Evolutionary conservation across 176 grass and related monocot genomes (phyloP).

Genomic region (Oryza officinalis): DNA sequence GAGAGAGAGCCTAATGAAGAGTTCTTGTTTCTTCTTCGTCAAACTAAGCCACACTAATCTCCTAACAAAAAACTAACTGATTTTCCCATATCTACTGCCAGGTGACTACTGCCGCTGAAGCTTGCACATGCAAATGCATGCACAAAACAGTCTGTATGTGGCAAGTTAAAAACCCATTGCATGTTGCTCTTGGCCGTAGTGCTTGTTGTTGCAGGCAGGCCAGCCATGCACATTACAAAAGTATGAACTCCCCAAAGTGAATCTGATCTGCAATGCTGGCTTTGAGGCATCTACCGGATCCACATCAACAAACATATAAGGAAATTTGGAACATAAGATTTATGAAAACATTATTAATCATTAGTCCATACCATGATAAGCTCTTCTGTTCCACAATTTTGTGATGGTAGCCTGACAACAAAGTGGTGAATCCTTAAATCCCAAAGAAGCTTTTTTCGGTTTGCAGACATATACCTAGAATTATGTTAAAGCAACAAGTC

Average conservation of each 20-base stretch:
- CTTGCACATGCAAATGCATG: not conserved
- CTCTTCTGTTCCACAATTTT: constrained; percentile 52
- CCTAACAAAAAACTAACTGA: not conserved
- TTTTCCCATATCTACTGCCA: not conserved
- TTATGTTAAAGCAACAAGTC: constrained; percentile 36
- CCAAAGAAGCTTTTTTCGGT: constrained; percentile 71
- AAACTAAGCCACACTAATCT: not conserved
- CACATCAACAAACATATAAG: not conserved
- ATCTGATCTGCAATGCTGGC: not conserved
- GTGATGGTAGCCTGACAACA: constrained; percentile 61
- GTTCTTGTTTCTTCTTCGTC: not conserved
- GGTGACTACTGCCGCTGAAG: not conserved
- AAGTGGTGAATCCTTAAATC: constrained; percentile 69
- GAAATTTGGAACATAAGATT: not conserved
- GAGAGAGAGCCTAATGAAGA: not conserved
- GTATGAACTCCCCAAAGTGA: not conserved
- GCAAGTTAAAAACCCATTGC: not conserved
- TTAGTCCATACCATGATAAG: constrained; percentile 50
- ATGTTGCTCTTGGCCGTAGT: not conserved
- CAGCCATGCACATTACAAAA: not conserved
- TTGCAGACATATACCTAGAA: constrained; percentile 73
- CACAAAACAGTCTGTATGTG: not conserved
- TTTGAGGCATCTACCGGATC: not conserved
- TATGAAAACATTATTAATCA: constrained; percentile 26
- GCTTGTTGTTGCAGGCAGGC: not conserved